A percentile compares a stretch with the other conserved stretches of the same genome.
phyloP scores from a whole-genome alignment of 306 rosid species.

The Rosa lucieae region DNA sequence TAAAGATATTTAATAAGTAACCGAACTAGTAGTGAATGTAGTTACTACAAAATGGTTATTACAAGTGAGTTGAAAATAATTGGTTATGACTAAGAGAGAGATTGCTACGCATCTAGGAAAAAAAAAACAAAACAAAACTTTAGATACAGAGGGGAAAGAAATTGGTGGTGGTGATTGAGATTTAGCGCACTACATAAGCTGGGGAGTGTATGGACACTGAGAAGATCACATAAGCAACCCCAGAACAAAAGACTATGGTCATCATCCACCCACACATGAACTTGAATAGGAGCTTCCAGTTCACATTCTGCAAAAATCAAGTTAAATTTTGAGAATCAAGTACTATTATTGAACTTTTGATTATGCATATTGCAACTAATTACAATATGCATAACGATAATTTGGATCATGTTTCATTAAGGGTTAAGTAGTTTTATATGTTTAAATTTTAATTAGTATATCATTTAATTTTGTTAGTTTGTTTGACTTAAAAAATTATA shows the following conservation, averaged over 20 bases:
- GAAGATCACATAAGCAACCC: constrained; percentile 25
- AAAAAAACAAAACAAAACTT: background rate
- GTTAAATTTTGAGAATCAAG: background rate
- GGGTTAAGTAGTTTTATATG: too few relatives aligned
- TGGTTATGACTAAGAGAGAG: background rate
- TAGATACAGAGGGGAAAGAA: background rate
- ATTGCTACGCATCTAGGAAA: background rate
- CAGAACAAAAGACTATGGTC: constrained; percentile 17
- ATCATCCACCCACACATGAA: constrained; percentile 31
- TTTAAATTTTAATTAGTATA: too few relatives aligned
- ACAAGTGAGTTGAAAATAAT: background rate
- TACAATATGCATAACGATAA: too few relatives aligned
- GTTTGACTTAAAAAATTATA: too few relatives aligned
- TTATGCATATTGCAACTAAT: background rate
- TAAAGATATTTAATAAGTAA: too few relatives aligned
- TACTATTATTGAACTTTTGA: background rate
- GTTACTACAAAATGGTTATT: background rate
- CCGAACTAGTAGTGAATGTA: too few relatives aligned
- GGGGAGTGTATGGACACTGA: constrained; percentile 26
- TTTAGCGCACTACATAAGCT: constrained; percentile 28
- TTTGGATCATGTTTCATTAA: too few relatives aligned
- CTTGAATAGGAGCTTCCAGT: constrained; percentile 31
- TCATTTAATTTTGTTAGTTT: too few relatives aligned
- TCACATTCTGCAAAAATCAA: constrained; percentile 23
- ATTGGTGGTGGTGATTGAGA: background rate